Conservation (phyloP, 2,329 filamentous ascomycete species). For the Pseudogymnoascus sp. region DNA sequence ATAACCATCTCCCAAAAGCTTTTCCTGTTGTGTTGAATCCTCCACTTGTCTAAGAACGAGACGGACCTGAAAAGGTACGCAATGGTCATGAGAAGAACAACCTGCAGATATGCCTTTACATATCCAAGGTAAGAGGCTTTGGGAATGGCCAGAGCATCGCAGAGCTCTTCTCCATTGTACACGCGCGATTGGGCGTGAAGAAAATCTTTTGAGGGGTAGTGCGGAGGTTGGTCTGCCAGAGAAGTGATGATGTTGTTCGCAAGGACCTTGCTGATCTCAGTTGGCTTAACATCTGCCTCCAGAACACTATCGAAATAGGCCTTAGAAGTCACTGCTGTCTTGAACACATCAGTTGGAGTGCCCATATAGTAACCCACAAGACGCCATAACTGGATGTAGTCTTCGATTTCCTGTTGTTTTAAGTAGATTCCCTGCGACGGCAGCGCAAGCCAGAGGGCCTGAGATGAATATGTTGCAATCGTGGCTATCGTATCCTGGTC, state of each 20-base stretch:
- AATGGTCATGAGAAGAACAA: slow-evolving; percentile 52
- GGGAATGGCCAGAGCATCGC: slow-evolving; percentile 42
- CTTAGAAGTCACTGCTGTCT: slow-evolving; percentile 46
- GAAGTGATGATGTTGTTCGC: slow-evolving; percentile 68
- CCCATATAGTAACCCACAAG: slow-evolving; percentile 67
- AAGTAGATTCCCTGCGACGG: slow-evolving; percentile 66
- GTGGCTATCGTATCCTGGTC: slow-evolving; percentile 69
- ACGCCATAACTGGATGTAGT: slow-evolving; percentile 70
- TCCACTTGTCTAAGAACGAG: slow-evolving; percentile 28
- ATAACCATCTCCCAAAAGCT: background rate
- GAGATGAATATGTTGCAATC: slow-evolving; percentile 60
- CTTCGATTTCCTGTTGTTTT: slow-evolving; percentile 50
- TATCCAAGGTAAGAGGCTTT: slow-evolving; percentile 32
- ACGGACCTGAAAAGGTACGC: slow-evolving; percentile 30
- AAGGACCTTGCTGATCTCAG: slow-evolving; percentile 52
- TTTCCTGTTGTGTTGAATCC: background rate
- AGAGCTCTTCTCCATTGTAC: slow-evolving; percentile 59
- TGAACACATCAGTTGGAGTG: slow-evolving; percentile 54
- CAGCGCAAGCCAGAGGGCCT: slow-evolving; percentile 59
- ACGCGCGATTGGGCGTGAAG: slow-evolving; percentile 60
- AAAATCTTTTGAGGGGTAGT: slow-evolving; percentile 57
- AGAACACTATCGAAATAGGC: slow-evolving; percentile 61
- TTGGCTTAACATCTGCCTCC: slow-evolving; percentile 58
- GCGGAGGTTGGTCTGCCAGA: slow-evolving; percentile 57
- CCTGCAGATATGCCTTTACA: slow-evolving; percentile 49